Evolutionary conservation across 441 rosid species (phyloP).

Genomic region (Populus hybrid): DNA sequence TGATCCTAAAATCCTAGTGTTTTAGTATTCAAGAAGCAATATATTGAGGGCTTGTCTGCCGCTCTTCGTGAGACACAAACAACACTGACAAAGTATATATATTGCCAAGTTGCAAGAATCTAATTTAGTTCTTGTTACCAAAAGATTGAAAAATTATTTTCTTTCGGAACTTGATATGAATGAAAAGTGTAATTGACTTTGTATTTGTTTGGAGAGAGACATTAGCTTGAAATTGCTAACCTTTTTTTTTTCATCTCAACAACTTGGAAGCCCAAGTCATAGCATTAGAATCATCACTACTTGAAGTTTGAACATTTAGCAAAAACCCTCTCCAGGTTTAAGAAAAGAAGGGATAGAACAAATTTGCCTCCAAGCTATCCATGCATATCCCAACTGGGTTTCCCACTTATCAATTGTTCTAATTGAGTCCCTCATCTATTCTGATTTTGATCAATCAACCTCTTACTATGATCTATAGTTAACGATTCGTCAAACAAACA

Average conservation of each 20-base stretch:
- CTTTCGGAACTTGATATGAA: not conserved
- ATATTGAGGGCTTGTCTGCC: not conserved
- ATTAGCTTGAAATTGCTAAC: too few relatives aligned
- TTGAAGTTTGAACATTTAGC: too few relatives aligned
- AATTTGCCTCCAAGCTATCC: too few relatives aligned
- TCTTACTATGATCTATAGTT: not conserved
- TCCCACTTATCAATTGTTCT: too few relatives aligned
- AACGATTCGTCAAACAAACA: not conserved
- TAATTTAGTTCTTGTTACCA: not conserved
- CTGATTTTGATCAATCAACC: not conserved
- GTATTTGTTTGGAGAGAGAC: not conserved
- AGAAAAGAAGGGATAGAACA: too few relatives aligned
- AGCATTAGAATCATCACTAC: too few relatives aligned
- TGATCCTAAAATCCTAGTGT: not conserved
- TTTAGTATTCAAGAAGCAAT: not conserved
- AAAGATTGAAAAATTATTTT: not conserved
- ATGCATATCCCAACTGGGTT: too few relatives aligned
- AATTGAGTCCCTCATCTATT: not conserved
- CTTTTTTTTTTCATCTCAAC: too few relatives aligned
- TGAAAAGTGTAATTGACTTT: not conserved
- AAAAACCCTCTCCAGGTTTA: too few relatives aligned
- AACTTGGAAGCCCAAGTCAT: too few relatives aligned
- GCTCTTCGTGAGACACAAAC: constrained; percentile 2
- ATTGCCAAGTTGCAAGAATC: not conserved
- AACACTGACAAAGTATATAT: not conserved